phyloP scores from a whole-genome alignment of 2,329 filamentous ascomycete genomes.

The Cercospora sp. region DNA sequence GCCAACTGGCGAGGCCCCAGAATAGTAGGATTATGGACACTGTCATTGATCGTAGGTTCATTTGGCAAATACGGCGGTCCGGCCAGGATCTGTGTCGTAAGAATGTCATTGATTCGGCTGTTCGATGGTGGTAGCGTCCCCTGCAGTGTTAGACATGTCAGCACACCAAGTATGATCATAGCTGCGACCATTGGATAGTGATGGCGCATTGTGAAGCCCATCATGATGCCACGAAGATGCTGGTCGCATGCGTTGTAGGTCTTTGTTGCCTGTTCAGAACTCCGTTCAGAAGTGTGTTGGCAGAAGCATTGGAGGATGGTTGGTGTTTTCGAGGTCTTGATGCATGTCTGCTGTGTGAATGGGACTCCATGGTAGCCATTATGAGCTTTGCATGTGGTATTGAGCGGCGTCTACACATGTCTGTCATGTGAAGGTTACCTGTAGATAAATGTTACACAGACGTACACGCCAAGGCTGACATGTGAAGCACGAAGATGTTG shows the following conservation, averaged over 20 bases:
- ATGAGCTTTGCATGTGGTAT: neutral
- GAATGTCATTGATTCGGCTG: neutral
- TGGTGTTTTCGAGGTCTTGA: neutral
- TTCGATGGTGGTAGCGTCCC: neutral
- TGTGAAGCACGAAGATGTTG: neutral
- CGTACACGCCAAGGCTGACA: neutral
- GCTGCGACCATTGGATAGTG: neutral
- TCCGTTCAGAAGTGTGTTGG: neutral
- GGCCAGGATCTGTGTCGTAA: neutral
- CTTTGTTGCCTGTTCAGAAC: neutral
- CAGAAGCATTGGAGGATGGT: neutral
- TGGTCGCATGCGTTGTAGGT: neutral
- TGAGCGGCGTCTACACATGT: neutral
- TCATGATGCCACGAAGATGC: neutral
- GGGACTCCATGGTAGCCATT: neutral
- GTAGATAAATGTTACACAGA: neutral
- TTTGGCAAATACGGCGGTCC: neutral
- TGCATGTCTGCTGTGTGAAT: neutral
- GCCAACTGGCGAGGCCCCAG: neutral
- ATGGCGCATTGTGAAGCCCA: neutral
- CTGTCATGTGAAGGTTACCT: neutral
- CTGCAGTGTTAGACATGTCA: neutral
- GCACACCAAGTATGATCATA: neutral
- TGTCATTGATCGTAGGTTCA: neutral
- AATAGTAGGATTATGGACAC: neutral